These are phyloP conservation scores for Xylaria telfairii DNA, from an alignment of 495 filamentous ascomycete genomes.

Conservation along the genomic window DNA sequence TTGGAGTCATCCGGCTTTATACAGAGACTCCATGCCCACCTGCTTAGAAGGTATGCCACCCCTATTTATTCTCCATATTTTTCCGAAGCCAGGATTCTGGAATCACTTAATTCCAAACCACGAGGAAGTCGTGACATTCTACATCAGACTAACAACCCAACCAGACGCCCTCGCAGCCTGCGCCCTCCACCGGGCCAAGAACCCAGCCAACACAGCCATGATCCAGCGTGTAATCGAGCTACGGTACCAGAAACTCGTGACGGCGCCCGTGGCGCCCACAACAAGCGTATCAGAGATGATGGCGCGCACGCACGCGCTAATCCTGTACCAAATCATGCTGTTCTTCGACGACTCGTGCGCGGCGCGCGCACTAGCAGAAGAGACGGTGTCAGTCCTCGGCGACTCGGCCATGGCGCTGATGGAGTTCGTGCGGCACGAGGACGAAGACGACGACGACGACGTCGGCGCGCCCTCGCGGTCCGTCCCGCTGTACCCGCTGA, in stretches of 20 bases:
- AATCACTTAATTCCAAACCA: background rate
- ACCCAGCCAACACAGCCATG: constrained; percentile 48
- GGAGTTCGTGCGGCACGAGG: background rate
- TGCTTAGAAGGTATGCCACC: constrained; percentile 52
- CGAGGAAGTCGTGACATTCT: background rate
- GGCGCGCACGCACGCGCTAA: constrained; percentile 50
- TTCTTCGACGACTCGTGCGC: constrained; percentile 57
- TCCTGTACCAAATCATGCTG: constrained; percentile 61
- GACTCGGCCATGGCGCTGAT: constrained; percentile 40
- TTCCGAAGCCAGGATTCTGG: background rate
- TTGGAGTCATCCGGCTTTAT: constrained; percentile 57
- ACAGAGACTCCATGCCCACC: constrained; percentile 53
- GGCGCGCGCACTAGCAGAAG: constrained; percentile 45
- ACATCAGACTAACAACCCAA: background rate
- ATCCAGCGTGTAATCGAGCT: constrained; percentile 51
- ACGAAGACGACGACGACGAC: constrained; percentile 26
- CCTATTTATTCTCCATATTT: background rate
- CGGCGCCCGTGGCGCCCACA: constrained; percentile 41
- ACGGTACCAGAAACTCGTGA: constrained; percentile 46
- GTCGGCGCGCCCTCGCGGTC: constrained; percentile 37
- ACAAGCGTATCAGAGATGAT: constrained; percentile 34
- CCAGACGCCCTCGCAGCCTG: constrained; percentile 57
- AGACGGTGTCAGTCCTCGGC: constrained; percentile 45
- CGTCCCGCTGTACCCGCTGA: constrained; percentile 46
- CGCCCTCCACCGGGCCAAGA: constrained; percentile 57